A percentile compares a stretch with the other conserved stretches of the same genome.
phyloP scores from a whole-genome alignment of 805 yeast species.

The Candida andamanensis region DNA sequence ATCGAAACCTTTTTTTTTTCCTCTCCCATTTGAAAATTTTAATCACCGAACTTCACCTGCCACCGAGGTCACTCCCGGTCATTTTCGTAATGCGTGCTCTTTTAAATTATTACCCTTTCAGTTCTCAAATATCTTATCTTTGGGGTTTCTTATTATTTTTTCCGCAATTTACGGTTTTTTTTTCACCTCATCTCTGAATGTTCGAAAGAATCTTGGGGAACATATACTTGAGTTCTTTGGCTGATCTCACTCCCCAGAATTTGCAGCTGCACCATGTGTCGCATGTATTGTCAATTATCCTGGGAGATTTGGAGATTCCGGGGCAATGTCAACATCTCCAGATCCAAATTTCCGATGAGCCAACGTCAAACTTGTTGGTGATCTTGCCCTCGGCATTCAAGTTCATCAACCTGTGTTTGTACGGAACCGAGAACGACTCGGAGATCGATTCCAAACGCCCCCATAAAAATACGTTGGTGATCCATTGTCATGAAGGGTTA shows the following conservation, averaged over 20 bases:
- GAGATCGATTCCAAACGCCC: constrained; percentile 41
- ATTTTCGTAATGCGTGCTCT: too few species aligned
- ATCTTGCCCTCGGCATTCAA: constrained; percentile 55
- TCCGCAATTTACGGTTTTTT: too few species aligned
- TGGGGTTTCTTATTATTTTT: too few species aligned
- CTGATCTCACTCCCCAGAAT: constrained; percentile 45
- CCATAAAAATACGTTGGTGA: constrained; percentile 41
- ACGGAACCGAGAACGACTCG: constrained; percentile 24
- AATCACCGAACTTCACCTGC: too few species aligned
- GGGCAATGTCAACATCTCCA: constrained; percentile 48
- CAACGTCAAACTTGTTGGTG: constrained; percentile 58
- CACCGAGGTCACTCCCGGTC: too few species aligned
- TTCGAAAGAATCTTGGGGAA: constrained; percentile 70
- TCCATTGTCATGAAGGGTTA: constrained; percentile 51
- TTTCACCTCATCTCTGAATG: constrained; percentile 9
- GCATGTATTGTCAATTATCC: constrained; percentile 66
- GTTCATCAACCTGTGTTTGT: constrained; percentile 42
- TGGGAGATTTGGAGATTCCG: constrained; percentile 47
- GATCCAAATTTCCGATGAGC: constrained; percentile 70
- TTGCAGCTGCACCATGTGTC: constrained; percentile 53
- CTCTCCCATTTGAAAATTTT: too few species aligned
- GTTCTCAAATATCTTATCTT: too few species aligned
- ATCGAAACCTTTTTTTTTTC: too few species aligned
- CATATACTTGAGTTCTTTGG: constrained; percentile 67
- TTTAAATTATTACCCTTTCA: too few species aligned